Evolutionary conservation across 2,329 filamentous ascomycete genomes (phyloP), one percentile per base, ranked within the genome.

Genomic region (Leptographium radiaticola): DNA sequence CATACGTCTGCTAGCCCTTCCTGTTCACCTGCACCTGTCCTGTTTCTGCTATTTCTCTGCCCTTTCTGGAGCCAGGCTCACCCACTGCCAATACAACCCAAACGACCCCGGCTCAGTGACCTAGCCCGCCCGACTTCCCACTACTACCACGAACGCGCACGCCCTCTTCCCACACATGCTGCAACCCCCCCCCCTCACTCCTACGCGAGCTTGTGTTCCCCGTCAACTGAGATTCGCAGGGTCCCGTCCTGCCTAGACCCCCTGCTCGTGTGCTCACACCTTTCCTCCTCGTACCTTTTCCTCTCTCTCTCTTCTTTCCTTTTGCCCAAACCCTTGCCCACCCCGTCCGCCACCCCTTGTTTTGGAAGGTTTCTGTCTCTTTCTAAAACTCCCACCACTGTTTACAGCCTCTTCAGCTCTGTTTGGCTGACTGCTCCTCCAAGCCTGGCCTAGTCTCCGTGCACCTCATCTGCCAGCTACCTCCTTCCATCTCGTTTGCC

Each of bases 151-250:
- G 6, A 11, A 25, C 43, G 11, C 43, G 25, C 25, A 25, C 15
- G 18, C 20, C 25, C 20, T 7, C 12, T 16, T 33, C n/a, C 11
- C 30, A 42, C 31, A 16, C 52, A 38, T 30, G 8, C 20, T 25
- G 44, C 30, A 20, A 30, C 33, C 18, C 6, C 44, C 42, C 6
- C 44, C 42, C 46, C 46, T 44, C 39, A 36, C 25, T 25, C 46
- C 52, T 54, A 58, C 57, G 55, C 57, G 53, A 58, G 55, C 56
- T 53, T 56, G 56, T 59, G 53, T 49, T 47, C 53, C 57, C 50
- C 47, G 10, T 45, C 53, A 42, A 49, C 53, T 54, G 57, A 58
- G 55, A 57, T 55, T 42, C 44, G 10, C 47, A 51, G 43, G n/a
- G 48, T 30, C 42, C 48, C 43, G 25, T 18, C 49, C 51, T 50